Evolutionary conservation across 306 rosid species (phyloP).

Genomic region (Pyrus pyrifolia): DNA sequence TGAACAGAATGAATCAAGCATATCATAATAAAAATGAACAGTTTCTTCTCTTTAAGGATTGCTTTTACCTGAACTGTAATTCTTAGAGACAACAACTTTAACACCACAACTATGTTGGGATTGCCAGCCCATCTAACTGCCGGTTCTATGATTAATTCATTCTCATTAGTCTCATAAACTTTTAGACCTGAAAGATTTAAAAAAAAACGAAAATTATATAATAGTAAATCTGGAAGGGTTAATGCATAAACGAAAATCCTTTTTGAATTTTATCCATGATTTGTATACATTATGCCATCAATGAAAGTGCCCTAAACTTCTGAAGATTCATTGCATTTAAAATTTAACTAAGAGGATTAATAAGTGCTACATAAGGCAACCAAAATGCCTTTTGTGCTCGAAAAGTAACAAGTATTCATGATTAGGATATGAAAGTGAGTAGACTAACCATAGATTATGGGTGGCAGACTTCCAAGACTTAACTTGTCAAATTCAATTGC

Average conservation of each 20-base stretch:
- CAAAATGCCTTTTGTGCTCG: not conserved
- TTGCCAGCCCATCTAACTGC: slow-evolving; percentile 84
- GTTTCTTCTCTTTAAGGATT: slow-evolving; percentile 3
- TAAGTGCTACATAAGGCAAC: not conserved
- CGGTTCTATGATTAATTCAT: slow-evolving; percentile 77
- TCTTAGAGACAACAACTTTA: slow-evolving; percentile 45
- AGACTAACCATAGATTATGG: slow-evolving; percentile 58
- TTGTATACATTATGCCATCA: not conserved
- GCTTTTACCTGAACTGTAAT: slow-evolving; percentile 60
- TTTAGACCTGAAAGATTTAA: slow-evolving; percentile 54
- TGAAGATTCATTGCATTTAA: not conserved
- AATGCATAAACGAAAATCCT: not conserved
- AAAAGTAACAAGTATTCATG: not conserved
- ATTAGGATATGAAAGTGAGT: not conserved
- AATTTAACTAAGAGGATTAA: not conserved
- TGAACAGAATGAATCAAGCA: slow-evolving; percentile 11
- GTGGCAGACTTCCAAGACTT: slow-evolving; percentile 83
- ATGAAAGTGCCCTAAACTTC: not conserved
- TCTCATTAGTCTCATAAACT: slow-evolving; percentile 72
- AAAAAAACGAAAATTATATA: slow-evolving; percentile 3
- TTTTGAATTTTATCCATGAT: not conserved
- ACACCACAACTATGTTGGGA: slow-evolving; percentile 56
- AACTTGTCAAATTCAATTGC: slow-evolving; percentile 57
- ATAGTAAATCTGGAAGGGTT: not conserved
- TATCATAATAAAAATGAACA: slow-evolving; percentile 5